phyloP scores from a whole-genome alignment of 345 rosid genomes.

The Erysimum cheiranthoides region DNA sequence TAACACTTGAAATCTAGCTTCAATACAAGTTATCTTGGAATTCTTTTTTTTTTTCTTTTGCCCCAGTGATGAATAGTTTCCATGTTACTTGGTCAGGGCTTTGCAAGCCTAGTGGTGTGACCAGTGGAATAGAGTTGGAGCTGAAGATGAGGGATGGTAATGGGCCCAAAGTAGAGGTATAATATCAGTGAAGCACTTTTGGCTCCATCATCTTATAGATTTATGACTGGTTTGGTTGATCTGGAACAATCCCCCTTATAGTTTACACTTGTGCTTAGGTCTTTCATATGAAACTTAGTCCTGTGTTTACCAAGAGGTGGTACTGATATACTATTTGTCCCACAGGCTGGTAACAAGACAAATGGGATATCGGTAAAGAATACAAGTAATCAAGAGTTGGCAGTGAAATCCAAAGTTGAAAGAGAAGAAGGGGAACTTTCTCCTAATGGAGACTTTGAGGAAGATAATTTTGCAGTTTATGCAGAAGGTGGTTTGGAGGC shows the following conservation, averaged over 20 bases:
- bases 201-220: conserved; percentile 9
- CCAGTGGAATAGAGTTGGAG: conserved; percentile 55
- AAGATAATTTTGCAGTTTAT: conserved; percentile 78
- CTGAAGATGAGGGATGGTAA: conserved; percentile 58
- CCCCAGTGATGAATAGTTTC: conserved; percentile 10
- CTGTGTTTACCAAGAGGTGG: conserved; percentile 9
- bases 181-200: neutral
- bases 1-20: conserved; percentile 20
- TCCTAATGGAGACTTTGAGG: conserved; percentile 88
- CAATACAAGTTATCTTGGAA: neutral
- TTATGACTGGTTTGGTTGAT: neutral
- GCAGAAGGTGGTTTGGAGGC: conserved; percentile 60
- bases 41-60: conserved; percentile 25
- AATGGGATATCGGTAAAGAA: conserved; percentile 60
- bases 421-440: conserved; percentile 97
- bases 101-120: conserved; percentile 55
- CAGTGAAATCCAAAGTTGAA: conserved; percentile 64
- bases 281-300: neutral
- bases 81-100: conserved; percentile 54
- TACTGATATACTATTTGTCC: conserved; percentile 31
- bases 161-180: conserved; percentile 67
- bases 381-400: conserved; percentile 58
- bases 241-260: neutral
- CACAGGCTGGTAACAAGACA: conserved; percentile 63
- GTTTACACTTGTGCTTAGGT: conserved; percentile 4